A percentile compares a stretch with the other conserved stretches of the same genome.
Conservation (phyloP, 2,329 filamentous ascomycete species). For the Fusarium zealandicum region DNA sequence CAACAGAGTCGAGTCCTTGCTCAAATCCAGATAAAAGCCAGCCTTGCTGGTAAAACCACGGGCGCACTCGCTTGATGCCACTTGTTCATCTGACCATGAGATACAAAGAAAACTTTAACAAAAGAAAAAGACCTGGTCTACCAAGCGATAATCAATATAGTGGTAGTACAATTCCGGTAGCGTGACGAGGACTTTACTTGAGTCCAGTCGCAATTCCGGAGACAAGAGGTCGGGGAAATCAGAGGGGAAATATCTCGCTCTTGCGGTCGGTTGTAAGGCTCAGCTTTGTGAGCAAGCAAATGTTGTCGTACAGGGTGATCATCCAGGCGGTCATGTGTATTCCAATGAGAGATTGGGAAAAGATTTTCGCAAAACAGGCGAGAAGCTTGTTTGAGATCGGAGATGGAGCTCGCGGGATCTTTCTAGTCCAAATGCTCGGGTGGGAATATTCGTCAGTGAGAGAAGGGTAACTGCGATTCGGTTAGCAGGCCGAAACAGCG, state of each 20-base stretch:
- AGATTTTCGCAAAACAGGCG: conserved; percentile 4
- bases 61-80: neutral
- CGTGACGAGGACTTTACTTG: neutral
- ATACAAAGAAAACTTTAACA: neutral
- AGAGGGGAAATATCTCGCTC: neutral
- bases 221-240: conserved; percentile 17
- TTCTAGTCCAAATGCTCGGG: conserved; percentile 2
- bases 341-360: conserved; percentile 19
- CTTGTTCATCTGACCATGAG: neutral
- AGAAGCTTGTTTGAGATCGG: conserved; percentile 7
- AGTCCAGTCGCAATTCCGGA: neutral
- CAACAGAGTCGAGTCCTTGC: conserved; percentile 3
- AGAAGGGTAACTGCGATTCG: neutral
- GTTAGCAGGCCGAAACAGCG: conserved; percentile 6
- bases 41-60: neutral
- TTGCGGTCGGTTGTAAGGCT: neutral
- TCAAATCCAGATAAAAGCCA: conserved; percentile 3
- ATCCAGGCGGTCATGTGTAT: conserved; percentile 14
- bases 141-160: neutral
- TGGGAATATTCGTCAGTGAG: conserved; percentile 1
- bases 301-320: conserved; percentile 13
- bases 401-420: neutral
- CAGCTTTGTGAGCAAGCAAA: conserved; percentile 6
- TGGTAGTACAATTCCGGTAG: neutral
- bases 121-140: neutral